Conservation (phyloP, 768 basidiomycete genomes). For the Trametes coccinea region DNA sequence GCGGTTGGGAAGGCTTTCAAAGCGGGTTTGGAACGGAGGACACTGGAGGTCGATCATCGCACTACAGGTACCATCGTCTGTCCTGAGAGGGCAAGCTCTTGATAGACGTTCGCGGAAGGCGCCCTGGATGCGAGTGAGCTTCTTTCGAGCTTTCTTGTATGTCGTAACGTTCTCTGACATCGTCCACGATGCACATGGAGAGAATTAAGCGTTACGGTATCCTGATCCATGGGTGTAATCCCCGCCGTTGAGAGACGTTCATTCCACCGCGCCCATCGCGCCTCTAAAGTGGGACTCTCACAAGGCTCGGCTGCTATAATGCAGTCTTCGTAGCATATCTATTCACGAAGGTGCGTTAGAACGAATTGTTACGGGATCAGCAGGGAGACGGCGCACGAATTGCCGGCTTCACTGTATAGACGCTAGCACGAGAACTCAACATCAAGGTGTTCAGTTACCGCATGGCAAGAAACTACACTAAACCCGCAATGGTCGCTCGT, state of each 20-base stretch:
- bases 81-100: background rate
- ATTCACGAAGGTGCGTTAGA: background rate
- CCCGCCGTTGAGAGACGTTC: background rate
- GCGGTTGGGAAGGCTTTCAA: background rate
- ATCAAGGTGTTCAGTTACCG: slow-evolving; percentile 5
- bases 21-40: background rate
- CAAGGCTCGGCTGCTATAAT: background rate
- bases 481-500: background rate
- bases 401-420: background rate
- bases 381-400: background rate
- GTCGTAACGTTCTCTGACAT: background rate
- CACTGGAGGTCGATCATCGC: slow-evolving; percentile 6
- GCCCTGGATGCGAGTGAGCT: background rate
- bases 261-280: background rate
- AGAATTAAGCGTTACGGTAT: background rate
- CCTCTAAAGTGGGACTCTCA: background rate
- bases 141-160: background rate
- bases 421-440: slow-evolving; percentile 2
- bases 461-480: slow-evolving; percentile 1
- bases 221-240: background rate
- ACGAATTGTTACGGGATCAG: background rate
- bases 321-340: background rate
- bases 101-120: background rate
- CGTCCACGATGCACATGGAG: background rate
- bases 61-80: background rate